These are phyloP conservation scores for Acacia concinna DNA, from an alignment of 331 rosid genomes.

Conservation along the genomic window DNA sequence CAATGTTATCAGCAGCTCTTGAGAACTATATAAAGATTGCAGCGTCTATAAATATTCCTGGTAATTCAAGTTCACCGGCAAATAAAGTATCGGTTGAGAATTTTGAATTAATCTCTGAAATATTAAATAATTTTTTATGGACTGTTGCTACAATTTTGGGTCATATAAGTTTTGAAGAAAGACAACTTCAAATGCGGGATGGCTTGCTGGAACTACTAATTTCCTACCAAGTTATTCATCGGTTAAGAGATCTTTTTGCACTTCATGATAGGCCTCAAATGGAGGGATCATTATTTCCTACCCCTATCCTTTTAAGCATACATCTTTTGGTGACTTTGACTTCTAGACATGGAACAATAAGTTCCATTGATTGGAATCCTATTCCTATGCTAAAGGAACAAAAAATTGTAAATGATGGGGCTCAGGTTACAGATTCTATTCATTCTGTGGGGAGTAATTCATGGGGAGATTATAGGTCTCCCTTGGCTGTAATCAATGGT, in stretches of 20 bases:
- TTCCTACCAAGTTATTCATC: slow-evolving; percentile 88
- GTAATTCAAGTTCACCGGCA: slow-evolving; percentile 54
- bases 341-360: slow-evolving; percentile 58
- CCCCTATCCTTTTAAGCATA: slow-evolving; percentile 79
- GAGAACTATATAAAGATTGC: slow-evolving; percentile 95
- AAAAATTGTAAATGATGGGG: slow-evolving; percentile 48
- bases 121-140: slow-evolving; percentile 86
- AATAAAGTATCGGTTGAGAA: slow-evolving; percentile 78
- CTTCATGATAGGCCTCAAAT: slow-evolving; percentile 98
- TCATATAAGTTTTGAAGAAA: slow-evolving; percentile 74
- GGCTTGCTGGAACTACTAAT: slow-evolving; percentile 83
- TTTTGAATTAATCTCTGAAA: slow-evolving; percentile 81
- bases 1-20: slow-evolving; percentile 92
- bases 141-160: slow-evolving; percentile 75
- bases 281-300: slow-evolving; percentile 94
- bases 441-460: slow-evolving; percentile 41
- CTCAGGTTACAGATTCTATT: slow-evolving; percentile 43
- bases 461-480: slow-evolving; percentile 46
- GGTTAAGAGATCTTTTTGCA: slow-evolving; percentile 94
- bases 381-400: slow-evolving; percentile 38
- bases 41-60: slow-evolving; percentile 76
- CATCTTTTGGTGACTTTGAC: slow-evolving; percentile 81
- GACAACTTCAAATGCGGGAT: slow-evolving; percentile 93
- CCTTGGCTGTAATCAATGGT: slow-evolving; percentile 41
- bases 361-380: slow-evolving; percentile 71